Evolutionary conservation across 2,329 filamentous ascomycete genomes (phyloP).

Genomic region (Exophiala sp.): DNA sequence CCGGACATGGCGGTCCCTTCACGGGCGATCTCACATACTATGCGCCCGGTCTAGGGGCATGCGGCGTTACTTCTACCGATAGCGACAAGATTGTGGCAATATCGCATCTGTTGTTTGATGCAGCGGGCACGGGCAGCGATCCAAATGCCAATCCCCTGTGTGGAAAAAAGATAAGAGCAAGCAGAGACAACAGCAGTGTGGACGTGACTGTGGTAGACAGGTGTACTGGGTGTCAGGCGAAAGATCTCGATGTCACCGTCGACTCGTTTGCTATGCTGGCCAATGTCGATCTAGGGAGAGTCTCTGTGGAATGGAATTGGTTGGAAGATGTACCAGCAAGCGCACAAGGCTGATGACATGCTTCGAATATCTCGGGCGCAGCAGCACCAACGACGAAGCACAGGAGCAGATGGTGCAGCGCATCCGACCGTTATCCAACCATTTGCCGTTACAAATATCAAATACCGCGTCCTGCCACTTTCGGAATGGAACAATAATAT

Average conservation of each 20-base stretch:
- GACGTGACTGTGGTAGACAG: slow-evolving; percentile 67
- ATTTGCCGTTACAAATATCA: no score
- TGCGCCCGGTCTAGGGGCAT: slow-evolving; percentile 63
- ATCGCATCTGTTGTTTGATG: slow-evolving; percentile 65
- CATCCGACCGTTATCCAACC: no score
- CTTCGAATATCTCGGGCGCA: neutral
- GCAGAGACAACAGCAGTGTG: slow-evolving; percentile 50
- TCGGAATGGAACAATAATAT: no score
- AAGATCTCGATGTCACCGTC: slow-evolving; percentile 50
- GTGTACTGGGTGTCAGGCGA: slow-evolving; percentile 51
- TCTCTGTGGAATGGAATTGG: slow-evolving; percentile 52
- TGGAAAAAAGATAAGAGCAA: slow-evolving; percentile 62
- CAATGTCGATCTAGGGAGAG: slow-evolving; percentile 45
- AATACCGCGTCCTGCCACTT: no score
- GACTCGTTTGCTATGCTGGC: slow-evolving; percentile 49
- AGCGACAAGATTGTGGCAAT: slow-evolving; percentile 64
- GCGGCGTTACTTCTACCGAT: slow-evolving; percentile 56
- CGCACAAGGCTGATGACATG: slow-evolving; percentile 10
- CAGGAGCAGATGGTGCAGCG: neutral
- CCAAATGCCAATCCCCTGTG: slow-evolving; percentile 67
- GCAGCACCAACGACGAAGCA: neutral
- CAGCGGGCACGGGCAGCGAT: slow-evolving; percentile 49
- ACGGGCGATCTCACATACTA: slow-evolving; percentile 70
- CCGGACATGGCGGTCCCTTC: slow-evolving; percentile 48
- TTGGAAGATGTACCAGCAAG: slow-evolving; percentile 36